Conservation (phyloP, 805 yeast genomes). For the Candida nanaspora region DNA sequence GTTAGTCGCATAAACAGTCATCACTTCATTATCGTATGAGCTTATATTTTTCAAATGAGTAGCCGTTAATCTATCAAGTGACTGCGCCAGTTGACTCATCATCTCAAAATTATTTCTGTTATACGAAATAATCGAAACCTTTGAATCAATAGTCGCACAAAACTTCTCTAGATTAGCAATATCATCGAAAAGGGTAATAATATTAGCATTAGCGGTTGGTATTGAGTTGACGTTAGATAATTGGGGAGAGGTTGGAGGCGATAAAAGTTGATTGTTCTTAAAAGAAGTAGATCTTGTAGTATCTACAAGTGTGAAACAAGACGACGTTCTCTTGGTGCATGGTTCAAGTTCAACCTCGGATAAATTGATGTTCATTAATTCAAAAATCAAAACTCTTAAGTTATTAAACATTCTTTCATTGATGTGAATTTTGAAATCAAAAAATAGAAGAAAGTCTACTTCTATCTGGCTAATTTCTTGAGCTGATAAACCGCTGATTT, state of each 20-base stretch:
- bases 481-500: conserved; percentile 57
- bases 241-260: not conserved
- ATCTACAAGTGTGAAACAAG: no score
- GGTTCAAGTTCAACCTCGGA: no score
- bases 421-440: conserved; percentile 53
- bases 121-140: not conserved
- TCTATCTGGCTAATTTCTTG: conserved; percentile 45
- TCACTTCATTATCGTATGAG: not conserved
- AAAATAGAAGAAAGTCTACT: conserved; percentile 38
- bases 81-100: conserved; percentile 1
- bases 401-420: conserved; percentile 39
- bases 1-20: conserved; percentile 1
- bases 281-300: not conserved
- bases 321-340: no score
- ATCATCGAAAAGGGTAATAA: not conserved
- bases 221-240: not conserved
- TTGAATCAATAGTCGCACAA: conserved; percentile 1
- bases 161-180: not conserved
- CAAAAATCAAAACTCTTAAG: not conserved
- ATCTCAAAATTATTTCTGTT: not conserved
- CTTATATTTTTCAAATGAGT: no score
- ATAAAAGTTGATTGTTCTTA: not conserved
- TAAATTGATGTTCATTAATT: no score
- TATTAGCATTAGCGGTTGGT: not conserved
- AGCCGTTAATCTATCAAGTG: not conserved